Evolutionary conservation across 106 monocot genomes (phyloP), one percentile per base, ranked within the genome.

Genomic region (Allium fistulosum): DNA sequence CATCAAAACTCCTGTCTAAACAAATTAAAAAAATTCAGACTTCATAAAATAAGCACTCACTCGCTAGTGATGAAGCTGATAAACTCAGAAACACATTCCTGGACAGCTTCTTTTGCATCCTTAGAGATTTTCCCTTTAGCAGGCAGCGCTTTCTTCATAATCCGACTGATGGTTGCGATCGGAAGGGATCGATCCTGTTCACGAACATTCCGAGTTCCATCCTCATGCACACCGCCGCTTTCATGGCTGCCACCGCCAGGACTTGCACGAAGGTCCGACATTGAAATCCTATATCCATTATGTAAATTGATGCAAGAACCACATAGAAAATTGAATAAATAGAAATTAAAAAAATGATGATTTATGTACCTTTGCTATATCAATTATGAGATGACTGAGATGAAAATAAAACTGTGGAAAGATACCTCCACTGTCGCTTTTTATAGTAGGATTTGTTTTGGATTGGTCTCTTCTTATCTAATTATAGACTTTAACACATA

Each of bases 1-100:
- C 2, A 37, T 37, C 37, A 7, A 18, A 9, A 26, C 9, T n/a
- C 18, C 11, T 17, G 59, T 22, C 48, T 10, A 65, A 5, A 68
- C 48, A 16, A 51, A 61, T 22, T 22, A 7, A 46, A 57, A 65
- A 4, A n/a, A 13, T 22, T 22, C 22, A 4, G 12, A 11, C 61
- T 17, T 1, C 15, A 10, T 49, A 22, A 14, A 45, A 7, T 11
- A 46, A 10, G 15, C 12, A 59, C 78, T 65, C 18, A 85, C 85
- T 85, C 85, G 81, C 81, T 79, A 26, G 85, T 85, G 65, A 85
- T 76, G 79, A 85, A 85, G 59, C 81, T 82, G 68, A 85, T 82
- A 58, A 85, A 85, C 81, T 82, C 85, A 50, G 85, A 85, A 18
- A 85, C 81, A 65, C 85, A 85, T 73, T 79, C 76, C 78, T 85